phyloP scores from a whole-genome alignment of 2,329 filamentous ascomycete genomes.

The Parafenestella ontariensis region DNA sequence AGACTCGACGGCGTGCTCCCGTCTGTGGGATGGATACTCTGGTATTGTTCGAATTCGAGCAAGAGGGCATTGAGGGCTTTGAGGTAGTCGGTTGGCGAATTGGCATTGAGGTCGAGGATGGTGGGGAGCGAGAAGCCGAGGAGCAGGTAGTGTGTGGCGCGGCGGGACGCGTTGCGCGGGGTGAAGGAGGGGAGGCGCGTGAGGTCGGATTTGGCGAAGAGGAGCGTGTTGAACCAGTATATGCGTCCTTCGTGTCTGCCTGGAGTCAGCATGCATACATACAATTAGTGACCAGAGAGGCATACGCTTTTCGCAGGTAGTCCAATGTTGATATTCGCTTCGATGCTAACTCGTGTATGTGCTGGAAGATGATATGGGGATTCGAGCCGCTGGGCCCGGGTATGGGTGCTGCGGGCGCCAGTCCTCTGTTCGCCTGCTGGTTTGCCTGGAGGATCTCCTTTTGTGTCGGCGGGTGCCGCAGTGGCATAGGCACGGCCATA shows the following conservation, averaged over 20 bases:
- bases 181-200: conserved; percentile 86
- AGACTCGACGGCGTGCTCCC: conserved; percentile 73
- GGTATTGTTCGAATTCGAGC: conserved; percentile 91
- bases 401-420: conserved; percentile 40
- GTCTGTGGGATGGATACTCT: conserved; percentile 82
- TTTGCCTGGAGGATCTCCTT: conserved; percentile 37
- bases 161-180: conserved; percentile 80
- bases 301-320: conserved; percentile 90
- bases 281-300: conserved; percentile 3
- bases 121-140: conserved; percentile 90
- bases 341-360: conserved; percentile 82
- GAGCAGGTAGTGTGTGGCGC: conserved; percentile 91
- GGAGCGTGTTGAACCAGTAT: conserved; percentile 98
- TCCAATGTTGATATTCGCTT: conserved; percentile 95
- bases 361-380: conserved; percentile 65
- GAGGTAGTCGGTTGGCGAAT: conserved; percentile 83
- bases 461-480: conserved; percentile 34
- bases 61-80: conserved; percentile 85
- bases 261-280: conserved; percentile 10
- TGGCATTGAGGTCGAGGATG: conserved; percentile 85
- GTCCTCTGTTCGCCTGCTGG: conserved; percentile 26
- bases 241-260: conserved; percentile 87
- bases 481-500: conserved; percentile 37
- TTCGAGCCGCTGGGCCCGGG: conserved; percentile 51
- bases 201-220: conserved; percentile 85